These are phyloP conservation scores for Stygiomarasmius scandens DNA, from an alignment of 1,284 basidiomycete genomes.

Conservation along the genomic window DNA sequence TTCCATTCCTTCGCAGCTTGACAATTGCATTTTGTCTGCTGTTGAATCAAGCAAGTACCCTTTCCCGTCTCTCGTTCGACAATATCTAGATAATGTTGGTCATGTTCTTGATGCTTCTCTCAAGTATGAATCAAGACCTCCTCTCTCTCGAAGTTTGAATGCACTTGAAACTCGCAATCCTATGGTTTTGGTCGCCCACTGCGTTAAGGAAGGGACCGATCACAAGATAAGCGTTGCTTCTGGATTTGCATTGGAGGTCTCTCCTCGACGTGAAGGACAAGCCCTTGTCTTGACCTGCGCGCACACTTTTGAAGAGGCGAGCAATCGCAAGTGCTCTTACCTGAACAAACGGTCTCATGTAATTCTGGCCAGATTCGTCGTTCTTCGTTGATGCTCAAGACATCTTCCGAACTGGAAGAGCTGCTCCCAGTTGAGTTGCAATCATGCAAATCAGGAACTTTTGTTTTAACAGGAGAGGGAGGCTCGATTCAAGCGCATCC, in stretches of 20 bases:
- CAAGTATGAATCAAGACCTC: constrained; percentile 53
- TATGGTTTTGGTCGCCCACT: constrained; percentile 65
- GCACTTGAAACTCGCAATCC: constrained; percentile 21
- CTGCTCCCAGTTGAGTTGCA: constrained; percentile 18
- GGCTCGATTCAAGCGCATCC: constrained; percentile 39
- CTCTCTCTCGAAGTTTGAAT: constrained; percentile 31
- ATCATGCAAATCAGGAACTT: constrained; percentile 46
- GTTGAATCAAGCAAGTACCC: not conserved
- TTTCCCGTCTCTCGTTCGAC: constrained; percentile 31
- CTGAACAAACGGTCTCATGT: not conserved
- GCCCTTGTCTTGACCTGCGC: constrained; percentile 62
- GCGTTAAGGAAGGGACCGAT: constrained; percentile 37
- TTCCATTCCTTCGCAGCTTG: constrained; percentile 2
- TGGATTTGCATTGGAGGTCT: constrained; percentile 58
- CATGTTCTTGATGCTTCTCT: constrained; percentile 46
- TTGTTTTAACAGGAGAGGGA: constrained; percentile 37
- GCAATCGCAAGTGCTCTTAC: constrained; percentile 16
- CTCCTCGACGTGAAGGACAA: constrained; percentile 31
- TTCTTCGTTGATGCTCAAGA: constrained; percentile 36
- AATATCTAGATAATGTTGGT: constrained; percentile 46
- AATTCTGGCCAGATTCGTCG: constrained; percentile 44
- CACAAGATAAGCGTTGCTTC: constrained; percentile 62
- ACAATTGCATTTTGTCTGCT: not conserved
- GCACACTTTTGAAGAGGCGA: constrained; percentile 68
- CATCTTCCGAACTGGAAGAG: constrained; percentile 5